phyloP scores from a whole-genome alignment of 2,329 filamentous ascomycete genomes.

The Aspergillus flavus region DNA sequence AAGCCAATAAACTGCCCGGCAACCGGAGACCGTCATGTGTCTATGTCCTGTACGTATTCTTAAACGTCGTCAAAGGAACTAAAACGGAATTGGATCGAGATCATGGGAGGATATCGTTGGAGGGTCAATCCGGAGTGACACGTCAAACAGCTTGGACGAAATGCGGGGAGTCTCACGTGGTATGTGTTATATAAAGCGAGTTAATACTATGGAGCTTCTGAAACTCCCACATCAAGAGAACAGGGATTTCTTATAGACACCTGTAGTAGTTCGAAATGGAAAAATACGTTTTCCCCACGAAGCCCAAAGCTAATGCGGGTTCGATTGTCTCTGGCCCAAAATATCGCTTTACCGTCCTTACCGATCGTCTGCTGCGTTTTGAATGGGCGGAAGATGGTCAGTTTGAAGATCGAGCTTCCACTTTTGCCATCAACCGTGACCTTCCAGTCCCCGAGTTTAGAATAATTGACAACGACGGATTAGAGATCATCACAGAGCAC shows the following conservation, averaged over 20 bases:
- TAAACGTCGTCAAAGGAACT: too few species aligned
- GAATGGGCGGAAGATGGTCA: constrained; percentile 63
- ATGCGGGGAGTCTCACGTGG: neutral
- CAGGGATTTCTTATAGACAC: too few species aligned
- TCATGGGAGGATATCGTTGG: neutral
- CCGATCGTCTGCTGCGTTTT: constrained; percentile 59
- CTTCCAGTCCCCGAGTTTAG: constrained; percentile 53
- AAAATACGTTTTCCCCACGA: neutral
- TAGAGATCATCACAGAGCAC: constrained; percentile 59
- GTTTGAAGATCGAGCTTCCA: constrained; percentile 66
- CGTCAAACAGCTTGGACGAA: neutral
- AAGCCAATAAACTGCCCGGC: too few species aligned
- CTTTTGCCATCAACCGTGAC: constrained; percentile 61
- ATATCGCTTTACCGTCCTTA: constrained; percentile 64
- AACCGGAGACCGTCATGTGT: too few species aligned
- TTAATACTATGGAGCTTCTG: neutral
- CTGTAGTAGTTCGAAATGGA: neutral
- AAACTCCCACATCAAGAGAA: neutral
- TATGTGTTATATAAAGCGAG: neutral
- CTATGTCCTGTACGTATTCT: too few species aligned
- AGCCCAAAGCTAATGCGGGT: constrained; percentile 41
- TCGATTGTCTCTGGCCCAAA: constrained; percentile 51
- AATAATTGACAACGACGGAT: constrained; percentile 49
- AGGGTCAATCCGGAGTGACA: neutral
- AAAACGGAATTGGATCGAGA: too few species aligned